phyloP scores from a whole-genome alignment of 805 yeast genomes.

The Saturnispora bothae region DNA sequence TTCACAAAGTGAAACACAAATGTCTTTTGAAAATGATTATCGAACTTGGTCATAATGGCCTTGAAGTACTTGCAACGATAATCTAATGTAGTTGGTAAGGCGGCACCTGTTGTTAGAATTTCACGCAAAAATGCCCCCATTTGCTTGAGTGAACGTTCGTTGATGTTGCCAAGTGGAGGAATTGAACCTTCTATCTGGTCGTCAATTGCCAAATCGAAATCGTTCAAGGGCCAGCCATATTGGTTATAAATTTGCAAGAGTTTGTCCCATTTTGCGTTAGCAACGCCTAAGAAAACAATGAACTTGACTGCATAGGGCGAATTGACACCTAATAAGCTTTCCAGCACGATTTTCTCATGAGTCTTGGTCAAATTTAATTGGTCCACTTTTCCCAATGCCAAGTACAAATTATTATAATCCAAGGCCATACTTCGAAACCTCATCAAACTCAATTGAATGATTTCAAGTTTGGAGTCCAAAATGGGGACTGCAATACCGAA shows the following conservation, averaged over 20 bases:
- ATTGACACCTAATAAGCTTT: neutral
- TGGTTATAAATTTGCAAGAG: neutral
- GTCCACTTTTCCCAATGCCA: neutral
- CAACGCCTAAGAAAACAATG: neutral
- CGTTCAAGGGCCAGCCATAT: conserved; percentile 3
- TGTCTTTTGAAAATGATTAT: no score
- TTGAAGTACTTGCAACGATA: no score
- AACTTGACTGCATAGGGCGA: conserved; percentile 3
- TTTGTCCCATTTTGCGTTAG: neutral
- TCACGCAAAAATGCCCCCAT: no score
- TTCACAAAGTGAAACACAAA: no score
- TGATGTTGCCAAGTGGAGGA: no score
- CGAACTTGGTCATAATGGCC: no score
- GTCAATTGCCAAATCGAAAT: conserved; percentile 1
- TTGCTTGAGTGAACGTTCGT: no score
- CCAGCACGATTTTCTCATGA: neutral
- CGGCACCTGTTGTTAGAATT: no score
- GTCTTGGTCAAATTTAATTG: neutral
- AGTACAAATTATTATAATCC: neutral
- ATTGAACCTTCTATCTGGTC: no score
- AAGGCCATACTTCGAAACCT: neutral
- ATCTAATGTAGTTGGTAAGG: no score
- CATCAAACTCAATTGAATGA: neutral
- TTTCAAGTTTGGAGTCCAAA: neutral
- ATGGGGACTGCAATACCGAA: neutral